These are phyloP conservation scores for Candida sanyaensis DNA, from an alignment of 1,139 yeast species.

Conservation along the genomic window DNA sequence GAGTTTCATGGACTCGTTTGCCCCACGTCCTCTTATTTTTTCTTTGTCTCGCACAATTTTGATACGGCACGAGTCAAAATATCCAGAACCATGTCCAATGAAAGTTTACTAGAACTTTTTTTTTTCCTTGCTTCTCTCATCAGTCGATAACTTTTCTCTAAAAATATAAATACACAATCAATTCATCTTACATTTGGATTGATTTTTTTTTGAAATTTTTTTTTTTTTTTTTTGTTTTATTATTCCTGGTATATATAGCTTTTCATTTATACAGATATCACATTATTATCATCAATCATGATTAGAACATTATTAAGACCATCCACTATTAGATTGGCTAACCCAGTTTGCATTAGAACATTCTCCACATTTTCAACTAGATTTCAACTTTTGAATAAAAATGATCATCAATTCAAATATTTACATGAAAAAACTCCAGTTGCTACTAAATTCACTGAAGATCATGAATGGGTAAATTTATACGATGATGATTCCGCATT, in stretches of 20 bases:
- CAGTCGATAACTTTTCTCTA: not conserved
- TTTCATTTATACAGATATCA: not conserved
- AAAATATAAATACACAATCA: not conserved
- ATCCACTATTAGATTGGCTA: constrained; percentile 8
- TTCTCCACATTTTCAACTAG: constrained; percentile 9
- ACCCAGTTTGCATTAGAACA: constrained; percentile 2
- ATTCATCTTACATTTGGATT: not conserved
- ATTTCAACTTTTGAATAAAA: constrained; percentile 45
- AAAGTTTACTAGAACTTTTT: not conserved
- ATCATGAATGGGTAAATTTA: constrained; percentile 95
- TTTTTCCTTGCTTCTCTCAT: not conserved
- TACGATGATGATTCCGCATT: constrained; percentile 82
- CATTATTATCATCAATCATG: constrained; percentile 8
- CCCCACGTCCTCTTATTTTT: too few relatives aligned
- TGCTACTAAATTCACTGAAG: constrained; percentile 71
- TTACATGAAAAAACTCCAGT: constrained; percentile 47
- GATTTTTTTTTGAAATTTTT: not conserved
- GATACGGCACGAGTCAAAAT: constrained; percentile 1
- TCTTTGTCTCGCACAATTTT: too few relatives aligned
- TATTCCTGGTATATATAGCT: too few relatives aligned
- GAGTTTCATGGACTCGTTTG: not conserved
- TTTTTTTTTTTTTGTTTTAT: too few relatives aligned
- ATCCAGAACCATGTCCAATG: not conserved
- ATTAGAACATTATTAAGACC: constrained; percentile 16
- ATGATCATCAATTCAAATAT: constrained; percentile 54